phyloP scores from a whole-genome alignment of 2,329 filamentous ascomycete species.

The Ascomycota sp. region DNA sequence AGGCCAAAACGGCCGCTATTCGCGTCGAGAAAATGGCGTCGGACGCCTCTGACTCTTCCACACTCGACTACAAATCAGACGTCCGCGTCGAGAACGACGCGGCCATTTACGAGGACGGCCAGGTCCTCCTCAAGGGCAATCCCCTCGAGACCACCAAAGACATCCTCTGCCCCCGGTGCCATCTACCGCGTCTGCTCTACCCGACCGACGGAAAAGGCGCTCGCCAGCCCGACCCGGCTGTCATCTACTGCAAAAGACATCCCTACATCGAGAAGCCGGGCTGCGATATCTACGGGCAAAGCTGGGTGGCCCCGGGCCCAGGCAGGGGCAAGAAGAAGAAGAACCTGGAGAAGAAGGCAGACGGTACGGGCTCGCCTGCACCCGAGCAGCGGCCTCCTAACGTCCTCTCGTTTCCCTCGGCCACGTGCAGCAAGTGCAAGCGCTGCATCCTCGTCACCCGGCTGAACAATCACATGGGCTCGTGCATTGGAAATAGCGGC shows the following conservation, averaged over 20 bases:
- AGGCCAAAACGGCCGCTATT: slow-evolving; percentile 43
- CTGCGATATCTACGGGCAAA: slow-evolving; percentile 67
- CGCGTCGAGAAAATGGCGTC: slow-evolving; percentile 40
- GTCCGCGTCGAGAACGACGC: slow-evolving; percentile 45
- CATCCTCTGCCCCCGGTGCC: slow-evolving; percentile 54
- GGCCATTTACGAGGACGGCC: slow-evolving; percentile 49
- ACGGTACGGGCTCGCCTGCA: slow-evolving; percentile 24
- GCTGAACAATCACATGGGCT: slow-evolving; percentile 48
- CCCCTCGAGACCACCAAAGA: slow-evolving; percentile 50
- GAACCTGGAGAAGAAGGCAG: slow-evolving; percentile 44
- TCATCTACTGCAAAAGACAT: slow-evolving; percentile 61
- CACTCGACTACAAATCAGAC: slow-evolving; percentile 31
- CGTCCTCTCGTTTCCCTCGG: slow-evolving; percentile 42
- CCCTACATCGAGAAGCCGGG: slow-evolving; percentile 59
- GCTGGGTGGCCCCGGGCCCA: slow-evolving; percentile 51
- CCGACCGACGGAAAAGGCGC: slow-evolving; percentile 52
- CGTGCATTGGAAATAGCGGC: slow-evolving; percentile 45
- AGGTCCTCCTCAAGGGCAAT: slow-evolving; percentile 49
- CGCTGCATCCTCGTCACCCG: slow-evolving; percentile 43
- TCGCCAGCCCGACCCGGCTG: slow-evolving; percentile 40
- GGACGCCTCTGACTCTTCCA: slow-evolving; percentile 31
- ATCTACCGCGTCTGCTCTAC: slow-evolving; percentile 51
- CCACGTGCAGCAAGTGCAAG: slow-evolving; percentile 48
- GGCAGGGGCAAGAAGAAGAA: slow-evolving; percentile 64
- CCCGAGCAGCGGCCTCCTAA: slow-evolving; percentile 37